Evolutionary conservation across 129 eudicot species (phyloP).

Genomic region (Flaveria linearis): DNA sequence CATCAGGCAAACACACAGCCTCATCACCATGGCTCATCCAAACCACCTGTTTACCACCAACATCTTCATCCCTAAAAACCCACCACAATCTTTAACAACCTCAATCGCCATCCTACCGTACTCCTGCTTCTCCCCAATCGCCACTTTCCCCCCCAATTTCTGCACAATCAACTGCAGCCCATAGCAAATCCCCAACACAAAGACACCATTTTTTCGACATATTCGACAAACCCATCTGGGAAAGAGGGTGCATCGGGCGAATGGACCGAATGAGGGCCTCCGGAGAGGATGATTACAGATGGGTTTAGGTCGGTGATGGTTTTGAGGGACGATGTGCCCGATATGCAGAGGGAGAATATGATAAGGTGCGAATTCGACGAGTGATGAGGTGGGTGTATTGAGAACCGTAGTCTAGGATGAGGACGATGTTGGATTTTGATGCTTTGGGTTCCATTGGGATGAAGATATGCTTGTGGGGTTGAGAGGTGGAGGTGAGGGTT

Average conservation of each 20-base stretch:
- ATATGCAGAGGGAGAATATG: constrained; percentile 80
- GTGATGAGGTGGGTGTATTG: constrained; percentile 96
- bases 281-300: constrained; percentile 81
- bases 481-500: neutral
- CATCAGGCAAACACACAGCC: constrained; percentile 69
- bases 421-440: constrained; percentile 58
- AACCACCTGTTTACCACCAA: constrained; percentile 76
- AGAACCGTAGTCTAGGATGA: constrained; percentile 86
- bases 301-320: constrained; percentile 72
- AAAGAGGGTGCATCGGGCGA: constrained; percentile 68
- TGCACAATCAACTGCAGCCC: constrained; percentile 86
- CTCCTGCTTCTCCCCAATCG: constrained; percentile 83
- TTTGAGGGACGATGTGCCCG: constrained; percentile 73
- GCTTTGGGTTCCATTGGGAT: constrained; percentile 57
- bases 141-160: constrained; percentile 80
- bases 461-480: too few species aligned
- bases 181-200: constrained; percentile 84
- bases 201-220: constrained; percentile 52
- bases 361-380: constrained; percentile 73
- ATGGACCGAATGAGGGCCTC: constrained; percentile 90
- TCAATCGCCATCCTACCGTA: constrained; percentile 89
- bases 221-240: constrained; percentile 74
- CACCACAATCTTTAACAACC: constrained; percentile 48
- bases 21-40: constrained; percentile 99
- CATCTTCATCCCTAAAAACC: constrained; percentile 44